Evolutionary conservation across 2,329 filamentous ascomycete species (phyloP).

Genomic region (Geosmithia morbida): DNA sequence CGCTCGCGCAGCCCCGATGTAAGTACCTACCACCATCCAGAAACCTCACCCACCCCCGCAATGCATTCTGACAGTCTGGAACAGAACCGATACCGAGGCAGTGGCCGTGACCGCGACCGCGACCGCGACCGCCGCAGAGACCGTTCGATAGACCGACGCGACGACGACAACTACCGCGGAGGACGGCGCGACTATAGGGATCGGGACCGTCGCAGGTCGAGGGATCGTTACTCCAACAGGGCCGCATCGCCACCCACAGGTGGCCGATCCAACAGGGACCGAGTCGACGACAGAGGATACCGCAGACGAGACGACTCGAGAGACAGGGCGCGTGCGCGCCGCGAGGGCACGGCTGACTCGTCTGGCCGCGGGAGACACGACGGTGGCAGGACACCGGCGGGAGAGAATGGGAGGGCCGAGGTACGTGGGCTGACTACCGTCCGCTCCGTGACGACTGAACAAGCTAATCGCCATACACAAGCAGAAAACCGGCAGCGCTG

Average conservation of each 20-base stretch:
- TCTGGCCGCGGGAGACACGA: conserved; percentile 51
- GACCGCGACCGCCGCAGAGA: conserved; percentile 52
- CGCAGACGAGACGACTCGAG: conserved; percentile 63
- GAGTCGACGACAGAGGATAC: conserved; percentile 48
- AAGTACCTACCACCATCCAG: conserved; percentile 16
- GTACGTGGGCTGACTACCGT: conserved; percentile 27
- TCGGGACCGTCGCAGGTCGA: conserved; percentile 50
- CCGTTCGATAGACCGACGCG: conserved; percentile 52
- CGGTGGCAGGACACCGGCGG: conserved; percentile 39
- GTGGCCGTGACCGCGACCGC: conserved; percentile 38
- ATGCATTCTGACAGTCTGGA: conserved; percentile 24
- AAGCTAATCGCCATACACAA: conserved; percentile 19
- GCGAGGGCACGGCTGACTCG: conserved; percentile 60
- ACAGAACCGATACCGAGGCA: conserved; percentile 40
- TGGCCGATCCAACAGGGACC: conserved; percentile 44
- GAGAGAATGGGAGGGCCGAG: conserved; percentile 35
- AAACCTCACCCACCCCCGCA: conserved; percentile 2
- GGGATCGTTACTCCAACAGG: conserved; percentile 42
- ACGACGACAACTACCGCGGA: conserved; percentile 50
- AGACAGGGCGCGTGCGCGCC: conserved; percentile 47
- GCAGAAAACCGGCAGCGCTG: conserved; percentile 24
- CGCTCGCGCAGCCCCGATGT: conserved; percentile 52
- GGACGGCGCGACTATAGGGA: conserved; percentile 39
- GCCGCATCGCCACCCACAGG: conserved; percentile 30
- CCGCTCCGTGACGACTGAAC: conserved; percentile 8